Evolutionary conservation across 2,329 filamentous ascomycete genomes (phyloP), one percentile per base, ranked within the genome.

Genomic region (Remersonia thermophila): DNA sequence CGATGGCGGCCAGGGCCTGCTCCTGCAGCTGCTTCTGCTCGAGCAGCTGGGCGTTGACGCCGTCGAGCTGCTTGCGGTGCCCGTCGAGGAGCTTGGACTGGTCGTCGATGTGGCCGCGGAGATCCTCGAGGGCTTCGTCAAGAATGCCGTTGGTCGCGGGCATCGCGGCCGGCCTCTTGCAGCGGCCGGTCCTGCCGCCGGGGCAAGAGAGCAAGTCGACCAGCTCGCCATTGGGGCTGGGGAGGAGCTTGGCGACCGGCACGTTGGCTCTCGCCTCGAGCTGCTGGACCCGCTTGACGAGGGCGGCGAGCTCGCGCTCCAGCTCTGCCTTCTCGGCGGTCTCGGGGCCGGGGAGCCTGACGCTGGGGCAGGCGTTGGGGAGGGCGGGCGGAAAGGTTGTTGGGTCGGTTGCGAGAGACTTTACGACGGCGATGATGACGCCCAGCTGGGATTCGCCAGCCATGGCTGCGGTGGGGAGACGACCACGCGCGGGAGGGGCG

Each of bases 1-100:
- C 86, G 36, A 93, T 80, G 43, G 81, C 74, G 49, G 81, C 80
- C 38, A 94, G 77, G 23, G 84, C 82, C 53, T 77, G 75, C 58
- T 87, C 82, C 55, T 93, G 85, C 44, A 86, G 73, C 53, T 81
- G 77, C 58, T 91, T 84, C 55, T 94, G 85, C 59, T 87, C 76
- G 39, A 83, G 71, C 35, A 96, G 71, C 58, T 93, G 84, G 41
- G 83, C 79, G 51, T 85, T 86, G 46, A 95, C 83, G 52, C 80
- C 80, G 41, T 80, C 79, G 45, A 94, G 81, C 60, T 91, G 83
- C 49, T 86, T 77, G 50, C 83, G 82, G 58, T 94, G 87, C 51
- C 73, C 83, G 58, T 84, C 80, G 51, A 95, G 86, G 55, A 93
- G 78, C 50, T 93, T 79, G 13, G 18, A 7, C 1, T 36, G 33